Conservation (phyloP, 2,329 filamentous ascomycete species). For the Triangularia setosa region DNA sequence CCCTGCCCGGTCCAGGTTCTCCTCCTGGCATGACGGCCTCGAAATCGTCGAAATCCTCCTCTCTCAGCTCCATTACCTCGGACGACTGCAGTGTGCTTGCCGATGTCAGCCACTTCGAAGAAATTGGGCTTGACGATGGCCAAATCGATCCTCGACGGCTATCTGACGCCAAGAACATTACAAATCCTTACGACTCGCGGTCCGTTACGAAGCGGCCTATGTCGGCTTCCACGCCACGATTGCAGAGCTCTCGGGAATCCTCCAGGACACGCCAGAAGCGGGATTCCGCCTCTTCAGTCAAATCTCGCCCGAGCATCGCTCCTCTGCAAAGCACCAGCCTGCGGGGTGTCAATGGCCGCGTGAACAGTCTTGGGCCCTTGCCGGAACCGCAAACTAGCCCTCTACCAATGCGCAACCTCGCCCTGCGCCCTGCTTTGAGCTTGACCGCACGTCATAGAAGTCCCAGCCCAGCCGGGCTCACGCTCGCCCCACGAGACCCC, state of each 20-base stretch:
- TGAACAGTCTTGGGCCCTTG: slow-evolving; percentile 40
- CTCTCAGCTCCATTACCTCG: slow-evolving; percentile 74
- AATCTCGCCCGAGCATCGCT: slow-evolving; percentile 42
- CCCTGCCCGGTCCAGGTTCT: slow-evolving; percentile 54
- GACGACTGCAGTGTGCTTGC: slow-evolving; percentile 67
- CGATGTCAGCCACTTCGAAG: slow-evolving; percentile 83
- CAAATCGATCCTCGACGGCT: slow-evolving; percentile 33
- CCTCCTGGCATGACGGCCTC: slow-evolving; percentile 75
- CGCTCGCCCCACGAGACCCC: slow-evolving; percentile 43
- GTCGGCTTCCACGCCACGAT: slow-evolving; percentile 29
- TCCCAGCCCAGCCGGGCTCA: slow-evolving; percentile 45
- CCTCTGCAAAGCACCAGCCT: slow-evolving; percentile 43
- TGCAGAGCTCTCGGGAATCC: slow-evolving; percentile 30
- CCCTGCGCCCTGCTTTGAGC: slow-evolving; percentile 39
- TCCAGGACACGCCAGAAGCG: slow-evolving; percentile 32
- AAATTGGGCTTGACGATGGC: slow-evolving; percentile 72
- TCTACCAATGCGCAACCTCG: slow-evolving; percentile 33
- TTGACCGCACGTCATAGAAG: slow-evolving; percentile 45
- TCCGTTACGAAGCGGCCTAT: slow-evolving; percentile 28
- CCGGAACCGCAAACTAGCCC: slow-evolving; percentile 31
- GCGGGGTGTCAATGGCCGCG: slow-evolving; percentile 47
- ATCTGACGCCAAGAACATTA: slow-evolving; percentile 35
- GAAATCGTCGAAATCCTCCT: slow-evolving; percentile 88
- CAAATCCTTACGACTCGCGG: slow-evolving; percentile 38
- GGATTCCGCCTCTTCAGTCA: slow-evolving; percentile 30